Conservation (phyloP, 805 yeast species). For the Saccharomycopsis amapae region DNA sequence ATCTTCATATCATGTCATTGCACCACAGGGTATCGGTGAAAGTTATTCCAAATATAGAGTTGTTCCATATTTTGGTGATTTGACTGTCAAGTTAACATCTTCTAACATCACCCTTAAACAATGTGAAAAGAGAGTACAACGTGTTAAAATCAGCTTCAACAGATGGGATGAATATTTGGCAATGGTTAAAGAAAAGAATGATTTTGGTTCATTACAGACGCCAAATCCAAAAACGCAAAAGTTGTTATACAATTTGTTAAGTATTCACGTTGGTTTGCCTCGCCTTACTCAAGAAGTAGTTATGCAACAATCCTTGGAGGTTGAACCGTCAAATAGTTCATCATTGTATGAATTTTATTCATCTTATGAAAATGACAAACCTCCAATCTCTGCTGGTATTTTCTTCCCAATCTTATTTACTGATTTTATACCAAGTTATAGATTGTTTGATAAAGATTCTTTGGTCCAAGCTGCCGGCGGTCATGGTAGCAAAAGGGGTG, state of each 20-base stretch:
- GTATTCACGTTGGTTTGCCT: conserved; percentile 33
- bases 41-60: conserved; percentile 68
- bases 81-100: conserved; percentile 41
- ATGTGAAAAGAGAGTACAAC: conserved; percentile 57
- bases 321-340: conserved; percentile 49
- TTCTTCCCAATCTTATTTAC: conserved; percentile 62
- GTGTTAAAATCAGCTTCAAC: conserved; percentile 63
- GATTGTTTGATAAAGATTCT: conserved; percentile 46
- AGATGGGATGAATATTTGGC: conserved; percentile 76
- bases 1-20: conserved; percentile 64
- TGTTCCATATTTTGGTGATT: conserved; percentile 87
- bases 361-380: conserved; percentile 4
- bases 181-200: conserved; percentile 38
- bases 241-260: conserved; percentile 40
- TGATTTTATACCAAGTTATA: conserved; percentile 46
- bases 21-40: conserved; percentile 82
- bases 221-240: conserved; percentile 31
- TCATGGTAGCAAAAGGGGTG: background rate
- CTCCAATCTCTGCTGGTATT: conserved; percentile 45
- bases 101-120: conserved; percentile 36
- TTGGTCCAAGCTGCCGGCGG: conserved; percentile 48
- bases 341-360: conserved; percentile 15
- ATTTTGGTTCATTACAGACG: conserved; percentile 26
- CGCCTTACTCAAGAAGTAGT: conserved; percentile 45
- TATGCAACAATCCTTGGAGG: conserved; percentile 55